A percentile compares a stretch with the other conserved stretches of the same genome.
Evolutionary conservation across 257 asterid genomes (phyloP).

Genomic region (Przewalskia tangutica): DNA sequence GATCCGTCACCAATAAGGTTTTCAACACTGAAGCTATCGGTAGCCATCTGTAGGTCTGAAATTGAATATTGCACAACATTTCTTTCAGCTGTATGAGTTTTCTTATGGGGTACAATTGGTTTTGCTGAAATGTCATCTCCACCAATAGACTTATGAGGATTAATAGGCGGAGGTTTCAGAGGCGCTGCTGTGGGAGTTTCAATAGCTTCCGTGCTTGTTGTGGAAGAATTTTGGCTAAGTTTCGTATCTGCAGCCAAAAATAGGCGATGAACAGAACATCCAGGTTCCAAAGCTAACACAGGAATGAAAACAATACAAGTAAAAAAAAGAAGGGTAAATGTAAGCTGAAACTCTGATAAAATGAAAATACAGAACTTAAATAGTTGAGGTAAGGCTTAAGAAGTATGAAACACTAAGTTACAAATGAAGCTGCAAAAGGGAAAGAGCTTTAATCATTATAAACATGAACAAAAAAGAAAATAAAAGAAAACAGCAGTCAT

Average conservation of each 20-base stretch:
- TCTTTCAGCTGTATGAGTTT: slow-evolving; percentile 36
- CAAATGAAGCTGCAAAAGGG: neutral
- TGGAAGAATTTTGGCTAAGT: slow-evolving; percentile 38
- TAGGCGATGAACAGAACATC: neutral
- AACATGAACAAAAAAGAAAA: neutral
- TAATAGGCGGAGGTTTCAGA: slow-evolving; percentile 73
- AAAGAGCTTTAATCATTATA: neutral
- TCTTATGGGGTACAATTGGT: slow-evolving; percentile 58
- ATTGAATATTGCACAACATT: slow-evolving; percentile 53
- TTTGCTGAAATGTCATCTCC: slow-evolving; percentile 51
- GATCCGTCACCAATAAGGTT: slow-evolving; percentile 92
- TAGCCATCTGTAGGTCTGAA: slow-evolving; percentile 85
- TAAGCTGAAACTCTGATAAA: neutral
- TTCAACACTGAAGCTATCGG: slow-evolving; percentile 66
- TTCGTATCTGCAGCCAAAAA: slow-evolving; percentile 37
- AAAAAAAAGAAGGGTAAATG: neutral
- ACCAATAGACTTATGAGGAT: slow-evolving; percentile 64
- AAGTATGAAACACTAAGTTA: neutral
- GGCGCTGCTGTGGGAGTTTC: slow-evolving; percentile 49
- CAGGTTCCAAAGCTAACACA: neutral
- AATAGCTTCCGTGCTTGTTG: slow-evolving; percentile 32
- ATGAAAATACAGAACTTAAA: neutral
- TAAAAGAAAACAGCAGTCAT: neutral
- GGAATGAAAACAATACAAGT: neutral
- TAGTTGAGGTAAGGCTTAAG: neutral